Evolutionary conservation across 768 basidiomycete species (phyloP).

Genomic region (Tricholoma furcatifolium): DNA sequence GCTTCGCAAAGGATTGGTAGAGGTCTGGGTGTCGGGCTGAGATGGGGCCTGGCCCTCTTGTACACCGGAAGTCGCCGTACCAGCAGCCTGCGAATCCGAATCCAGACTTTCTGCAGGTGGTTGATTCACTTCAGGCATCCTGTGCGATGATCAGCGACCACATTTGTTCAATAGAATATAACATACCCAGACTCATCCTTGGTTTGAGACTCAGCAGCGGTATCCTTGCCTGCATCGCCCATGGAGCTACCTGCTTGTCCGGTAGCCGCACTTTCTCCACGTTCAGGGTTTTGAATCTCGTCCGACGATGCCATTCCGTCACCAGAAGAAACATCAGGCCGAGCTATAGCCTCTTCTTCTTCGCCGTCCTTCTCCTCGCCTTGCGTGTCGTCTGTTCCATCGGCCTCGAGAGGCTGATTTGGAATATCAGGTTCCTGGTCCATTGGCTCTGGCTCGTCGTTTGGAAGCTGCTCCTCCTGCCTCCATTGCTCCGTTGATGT

Average conservation of each 20-base stretch:
- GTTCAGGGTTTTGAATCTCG: conserved; percentile 26
- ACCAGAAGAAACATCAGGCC: conserved; percentile 43
- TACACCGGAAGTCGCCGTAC: conserved; percentile 38
- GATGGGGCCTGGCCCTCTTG: conserved; percentile 44
- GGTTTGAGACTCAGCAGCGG: conserved; percentile 26
- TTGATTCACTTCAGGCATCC: conserved; percentile 18
- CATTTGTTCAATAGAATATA: background rate
- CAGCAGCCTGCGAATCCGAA: conserved; percentile 25
- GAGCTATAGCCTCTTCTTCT: conserved; percentile 34
- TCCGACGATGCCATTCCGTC: conserved; percentile 35
- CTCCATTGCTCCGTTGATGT: conserved; percentile 17
- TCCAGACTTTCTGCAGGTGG: conserved; percentile 14
- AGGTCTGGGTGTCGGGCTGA: conserved; percentile 35
- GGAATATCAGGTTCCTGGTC: conserved; percentile 26
- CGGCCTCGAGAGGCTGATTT: conserved; percentile 22
- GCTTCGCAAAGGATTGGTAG: conserved; percentile 64
- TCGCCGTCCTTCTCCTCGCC: conserved; percentile 29
- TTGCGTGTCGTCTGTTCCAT: conserved; percentile 28
- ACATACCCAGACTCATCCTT: conserved; percentile 34
- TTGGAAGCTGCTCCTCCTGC: conserved; percentile 20
- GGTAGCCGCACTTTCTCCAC: conserved; percentile 27
- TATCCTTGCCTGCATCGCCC: conserved; percentile 27
- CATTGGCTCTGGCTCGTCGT: conserved; percentile 24
- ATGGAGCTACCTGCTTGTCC: conserved; percentile 30
- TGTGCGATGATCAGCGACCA: conserved; percentile 8